Conservation (phyloP, 495 filamentous ascomycete genomes). For the Neurospora terricola region DNA sequence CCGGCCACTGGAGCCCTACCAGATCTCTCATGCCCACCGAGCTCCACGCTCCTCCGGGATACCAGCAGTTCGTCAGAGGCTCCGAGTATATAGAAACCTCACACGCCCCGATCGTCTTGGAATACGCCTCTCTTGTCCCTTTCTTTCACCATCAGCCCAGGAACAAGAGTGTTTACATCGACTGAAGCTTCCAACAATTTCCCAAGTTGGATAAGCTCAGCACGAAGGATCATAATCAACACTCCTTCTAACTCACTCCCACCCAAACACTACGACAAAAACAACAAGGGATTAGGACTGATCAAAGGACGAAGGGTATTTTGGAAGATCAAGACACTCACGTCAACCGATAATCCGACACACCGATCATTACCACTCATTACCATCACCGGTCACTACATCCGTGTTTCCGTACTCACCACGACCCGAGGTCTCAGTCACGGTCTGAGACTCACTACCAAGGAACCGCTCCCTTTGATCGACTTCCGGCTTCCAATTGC, state of each 20-base stretch:
- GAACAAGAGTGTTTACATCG: not conserved
- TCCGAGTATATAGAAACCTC: constrained; percentile 26
- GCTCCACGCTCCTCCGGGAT: constrained; percentile 14
- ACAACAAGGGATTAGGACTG: not conserved
- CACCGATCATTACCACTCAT: not conserved
- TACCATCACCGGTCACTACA: not conserved
- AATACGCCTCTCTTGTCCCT: not conserved
- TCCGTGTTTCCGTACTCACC: not conserved
- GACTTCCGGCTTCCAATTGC: not conserved
- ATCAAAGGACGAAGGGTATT: not conserved
- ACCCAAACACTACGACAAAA: not conserved
- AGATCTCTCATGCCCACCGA: constrained; percentile 26
- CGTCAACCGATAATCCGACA: not conserved
- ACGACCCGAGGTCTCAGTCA: not conserved
- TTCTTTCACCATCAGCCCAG: constrained; percentile 1
- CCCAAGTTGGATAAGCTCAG: not conserved
- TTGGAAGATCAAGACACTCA: not conserved
- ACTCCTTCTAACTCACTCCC: not conserved
- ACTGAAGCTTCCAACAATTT: not conserved
- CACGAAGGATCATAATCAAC: not conserved
- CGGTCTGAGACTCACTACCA: constrained; percentile 1
- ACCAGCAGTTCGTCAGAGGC: constrained; percentile 6
- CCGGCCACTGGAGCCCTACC: constrained; percentile 12
- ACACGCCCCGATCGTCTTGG: constrained; percentile 8
- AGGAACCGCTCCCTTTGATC: not conserved